Evolutionary conservation across 805 yeast species (phyloP).

Genomic region (Hanseniaspora lachancei): DNA sequence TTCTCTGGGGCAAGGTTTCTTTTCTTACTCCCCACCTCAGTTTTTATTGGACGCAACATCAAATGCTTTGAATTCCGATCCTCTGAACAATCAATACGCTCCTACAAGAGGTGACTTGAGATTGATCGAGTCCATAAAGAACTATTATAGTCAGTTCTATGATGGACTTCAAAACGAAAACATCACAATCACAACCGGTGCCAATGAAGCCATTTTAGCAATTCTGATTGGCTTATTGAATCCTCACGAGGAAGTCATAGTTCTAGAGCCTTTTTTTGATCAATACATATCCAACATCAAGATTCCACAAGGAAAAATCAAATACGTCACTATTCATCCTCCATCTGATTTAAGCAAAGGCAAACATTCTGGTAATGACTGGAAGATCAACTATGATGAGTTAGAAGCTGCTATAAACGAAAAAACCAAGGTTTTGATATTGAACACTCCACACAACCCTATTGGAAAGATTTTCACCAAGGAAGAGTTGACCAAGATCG

Average conservation of each 20-base stretch:
- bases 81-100: constrained; percentile 75
- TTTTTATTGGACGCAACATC: constrained; percentile 78
- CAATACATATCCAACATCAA: constrained; percentile 92
- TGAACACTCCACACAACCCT: constrained; percentile 95
- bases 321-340: constrained; percentile 73
- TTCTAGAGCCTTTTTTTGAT: constrained; percentile 92
- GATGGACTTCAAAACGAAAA: constrained; percentile 30
- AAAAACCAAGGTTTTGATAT: constrained; percentile 71
- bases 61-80: constrained; percentile 54
- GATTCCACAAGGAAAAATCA: constrained; percentile 84
- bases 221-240: constrained; percentile 73
- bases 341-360: constrained; percentile 56
- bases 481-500: constrained; percentile 62
- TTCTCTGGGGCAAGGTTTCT: constrained; percentile 93
- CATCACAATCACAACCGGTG: constrained; percentile 83
- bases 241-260: constrained; percentile 88
- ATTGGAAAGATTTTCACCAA: constrained; percentile 77
- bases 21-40: constrained; percentile 90
- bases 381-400: constrained; percentile 73
- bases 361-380: constrained; percentile 67
- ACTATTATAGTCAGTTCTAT: constrained; percentile 57
- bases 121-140: constrained; percentile 54
- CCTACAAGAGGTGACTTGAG: constrained; percentile 79
- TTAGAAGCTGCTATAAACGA: constrained; percentile 56
- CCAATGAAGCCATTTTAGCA: constrained; percentile 87